Percentiles rank a stretch among this genome's conserved stretches.
Evolutionary conservation across 2,329 filamentous ascomycete species (phyloP).

Genomic region (Neofusicoccum ribis): DNA sequence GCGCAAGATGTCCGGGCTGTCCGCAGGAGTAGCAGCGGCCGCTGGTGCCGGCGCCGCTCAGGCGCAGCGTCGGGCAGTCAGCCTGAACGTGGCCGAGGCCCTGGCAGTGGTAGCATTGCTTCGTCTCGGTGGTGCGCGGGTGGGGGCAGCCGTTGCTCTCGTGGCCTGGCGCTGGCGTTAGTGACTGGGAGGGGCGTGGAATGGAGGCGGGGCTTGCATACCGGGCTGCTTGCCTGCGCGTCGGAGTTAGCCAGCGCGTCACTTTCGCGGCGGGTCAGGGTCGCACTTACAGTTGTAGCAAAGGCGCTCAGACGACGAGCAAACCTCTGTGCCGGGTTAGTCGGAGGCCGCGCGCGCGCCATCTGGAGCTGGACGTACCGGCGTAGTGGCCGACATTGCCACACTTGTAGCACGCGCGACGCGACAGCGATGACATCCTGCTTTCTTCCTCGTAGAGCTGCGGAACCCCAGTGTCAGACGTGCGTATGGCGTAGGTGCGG

Average conservation of each 20-base stretch:
- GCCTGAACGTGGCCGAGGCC: constrained; percentile 97
- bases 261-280: not conserved
- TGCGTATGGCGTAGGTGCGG: constrained; percentile 24
- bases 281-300: constrained; percentile 92
- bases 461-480: constrained; percentile 24
- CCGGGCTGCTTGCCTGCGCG: constrained; percentile 75
- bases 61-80: constrained; percentile 92
- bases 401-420: constrained; percentile 57
- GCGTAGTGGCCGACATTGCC: constrained; percentile 57
- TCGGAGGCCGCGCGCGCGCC: not conserved
- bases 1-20: constrained; percentile 88
- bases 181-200: constrained; percentile 24
- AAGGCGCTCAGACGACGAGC: constrained; percentile 94
- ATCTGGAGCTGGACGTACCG: constrained; percentile 37
- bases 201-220: constrained; percentile 32
- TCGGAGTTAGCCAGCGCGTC: constrained; percentile 11
- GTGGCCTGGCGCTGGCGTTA: constrained; percentile 61
- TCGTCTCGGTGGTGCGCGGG: constrained; percentile 93
- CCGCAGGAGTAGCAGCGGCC: constrained; percentile 97
- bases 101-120: constrained; percentile 99
- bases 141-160: constrained; percentile 97
- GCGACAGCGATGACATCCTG: constrained; percentile 53
- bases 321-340: constrained; percentile 66
- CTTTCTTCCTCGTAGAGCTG: constrained; percentile 31
- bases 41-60: constrained; percentile 77